Evolutionary conservation across 441 rosid species (phyloP).

Genomic region (Lepidium campestre): DNA sequence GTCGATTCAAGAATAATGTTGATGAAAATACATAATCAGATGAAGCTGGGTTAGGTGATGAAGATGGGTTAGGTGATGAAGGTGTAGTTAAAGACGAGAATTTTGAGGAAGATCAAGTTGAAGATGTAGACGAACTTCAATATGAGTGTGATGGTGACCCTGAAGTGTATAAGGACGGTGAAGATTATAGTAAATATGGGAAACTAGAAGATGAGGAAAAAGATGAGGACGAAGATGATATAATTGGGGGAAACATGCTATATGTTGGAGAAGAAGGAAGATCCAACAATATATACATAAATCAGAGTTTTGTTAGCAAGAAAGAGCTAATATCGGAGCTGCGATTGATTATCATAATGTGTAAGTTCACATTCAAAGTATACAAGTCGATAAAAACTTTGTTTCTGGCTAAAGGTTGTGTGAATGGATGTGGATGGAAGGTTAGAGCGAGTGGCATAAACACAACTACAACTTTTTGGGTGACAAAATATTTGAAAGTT

Average conservation of each 20-base stretch:
- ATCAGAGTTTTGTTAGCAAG: background rate
- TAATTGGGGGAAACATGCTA: background rate
- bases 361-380: background rate
- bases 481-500: background rate
- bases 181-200: too few species aligned
- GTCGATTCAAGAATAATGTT: background rate
- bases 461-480: background rate
- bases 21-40: background rate
- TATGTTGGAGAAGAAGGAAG: background rate
- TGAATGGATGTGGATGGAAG: background rate
- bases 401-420: background rate
- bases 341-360: background rate
- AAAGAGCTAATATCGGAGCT: background rate
- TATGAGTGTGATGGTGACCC: too few species aligned
- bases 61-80: background rate
- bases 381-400: background rate
- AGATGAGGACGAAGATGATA: background rate
- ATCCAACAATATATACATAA: background rate
- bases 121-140: too few species aligned
- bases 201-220: background rate
- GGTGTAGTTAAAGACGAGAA: background rate
- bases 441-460: background rate
- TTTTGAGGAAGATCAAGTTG: too few species aligned
- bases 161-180: too few species aligned
- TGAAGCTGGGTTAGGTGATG: background rate